Base-by-base conservation (phyloP, 768 basidiomycete genomes). In the Royoungia palumana region DNA sequence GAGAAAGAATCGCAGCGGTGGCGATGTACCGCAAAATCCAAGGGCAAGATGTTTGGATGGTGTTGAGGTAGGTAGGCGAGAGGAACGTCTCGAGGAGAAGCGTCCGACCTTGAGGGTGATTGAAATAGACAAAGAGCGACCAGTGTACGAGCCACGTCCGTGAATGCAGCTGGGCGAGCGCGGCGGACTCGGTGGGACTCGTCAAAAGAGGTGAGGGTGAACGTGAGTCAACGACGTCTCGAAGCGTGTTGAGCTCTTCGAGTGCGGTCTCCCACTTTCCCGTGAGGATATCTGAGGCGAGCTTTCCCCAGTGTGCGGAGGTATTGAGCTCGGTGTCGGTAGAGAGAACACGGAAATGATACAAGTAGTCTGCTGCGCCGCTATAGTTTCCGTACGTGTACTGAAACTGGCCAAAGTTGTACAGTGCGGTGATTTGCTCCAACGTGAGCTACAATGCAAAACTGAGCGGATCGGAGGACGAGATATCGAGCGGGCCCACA, bases 321-420 rank as follows among this genome's bases (percentile, higher is more conserved):
- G 91, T 87, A 71, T 90, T 94, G 64, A 95, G 87, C 44, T 94
- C 89, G 49, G 79, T 77, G 66, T 95, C 91, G 48, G 94, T 96
- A 41, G 94, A 95, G 52, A 99, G 85, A 20, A 98, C 87, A 47
- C 94, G 91, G 79, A 98, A 99, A 66, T 98, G 95, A 76, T 98
- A 97, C 47, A 99, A 78, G 73, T 96, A 98, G 70, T 97, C 93
- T 41, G 94, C 94, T 14, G 96, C 94, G 41, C 90, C 90, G 60
- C 85, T 87, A 75, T 99, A 99, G 70, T 93, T 92, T 37, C 96
- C 96, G 67, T 91, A 91, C n/a, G 95, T 90, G 72, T 92, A 99
- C 72, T 96, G 94, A 75, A 94, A 98, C 65, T 97, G 89, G 46
- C 96, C 96, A 71, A 95, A 97, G 72, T 94, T 92, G 76, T 99